phyloP scores from a whole-genome alignment of 305 asterid species.

The Solanum aculeatissimum region DNA sequence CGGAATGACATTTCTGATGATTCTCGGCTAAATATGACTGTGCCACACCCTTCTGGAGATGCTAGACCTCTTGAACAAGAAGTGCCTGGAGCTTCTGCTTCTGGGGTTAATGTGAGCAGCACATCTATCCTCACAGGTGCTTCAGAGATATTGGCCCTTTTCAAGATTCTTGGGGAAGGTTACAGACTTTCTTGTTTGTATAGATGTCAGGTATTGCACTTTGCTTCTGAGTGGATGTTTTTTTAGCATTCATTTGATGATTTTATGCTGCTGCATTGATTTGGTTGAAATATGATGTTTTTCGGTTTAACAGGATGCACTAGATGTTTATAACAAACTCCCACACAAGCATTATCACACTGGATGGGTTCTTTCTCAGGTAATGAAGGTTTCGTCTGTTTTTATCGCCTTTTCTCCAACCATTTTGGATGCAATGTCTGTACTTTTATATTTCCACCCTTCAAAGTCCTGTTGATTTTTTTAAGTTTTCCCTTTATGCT shows the following conservation, averaged over 20 bases:
- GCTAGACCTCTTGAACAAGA: conserved; percentile 56
- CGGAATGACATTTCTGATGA: conserved; percentile 63
- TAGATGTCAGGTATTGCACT: conserved; percentile 63
- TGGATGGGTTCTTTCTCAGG: conserved; percentile 99
- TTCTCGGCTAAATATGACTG: conserved; percentile 38
- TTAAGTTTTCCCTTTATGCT: not conserved
- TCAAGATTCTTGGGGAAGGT: conserved; percentile 89
- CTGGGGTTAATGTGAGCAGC: conserved; percentile 33
- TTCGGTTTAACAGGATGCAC: conserved; percentile 63
- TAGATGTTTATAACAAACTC: conserved; percentile 58
- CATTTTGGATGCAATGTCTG: not conserved
- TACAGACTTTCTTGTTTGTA: conserved; percentile 74
- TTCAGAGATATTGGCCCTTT: conserved; percentile 56
- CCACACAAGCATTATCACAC: conserved; percentile 89
- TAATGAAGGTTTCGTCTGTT: conserved; percentile 4
- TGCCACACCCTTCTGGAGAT: conserved; percentile 45
- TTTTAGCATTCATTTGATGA: not conserved
- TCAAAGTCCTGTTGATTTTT: not conserved
- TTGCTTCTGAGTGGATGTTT: not conserved
- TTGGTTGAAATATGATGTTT: not conserved
- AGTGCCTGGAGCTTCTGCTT: conserved; percentile 31
- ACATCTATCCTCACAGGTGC: conserved; percentile 55
- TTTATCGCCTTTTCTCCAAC: not conserved
- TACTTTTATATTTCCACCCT: not conserved
- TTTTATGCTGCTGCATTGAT: not conserved